phyloP scores from a whole-genome alignment of 2,329 filamentous ascomycete genomes.

The Pseudonectria foliicola region DNA sequence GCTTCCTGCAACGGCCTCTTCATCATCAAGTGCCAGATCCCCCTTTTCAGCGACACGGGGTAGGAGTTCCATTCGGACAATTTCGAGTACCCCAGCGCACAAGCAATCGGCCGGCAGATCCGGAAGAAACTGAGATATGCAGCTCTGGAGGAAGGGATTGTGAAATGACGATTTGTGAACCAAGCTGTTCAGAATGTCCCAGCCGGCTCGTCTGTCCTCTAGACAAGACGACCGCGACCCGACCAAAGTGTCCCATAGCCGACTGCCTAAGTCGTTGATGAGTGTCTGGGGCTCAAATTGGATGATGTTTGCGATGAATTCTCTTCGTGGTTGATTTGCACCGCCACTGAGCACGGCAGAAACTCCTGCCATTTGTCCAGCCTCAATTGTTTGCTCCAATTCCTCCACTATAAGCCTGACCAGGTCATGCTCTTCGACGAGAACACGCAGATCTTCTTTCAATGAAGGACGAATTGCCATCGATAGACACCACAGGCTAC shows the following conservation, averaged over 20 bases:
- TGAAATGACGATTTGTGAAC: conserved; percentile 35
- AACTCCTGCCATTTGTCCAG: conserved; percentile 29
- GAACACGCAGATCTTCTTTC: conserved; percentile 44
- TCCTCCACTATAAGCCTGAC: conserved; percentile 57
- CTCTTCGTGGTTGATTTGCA: conserved; percentile 47
- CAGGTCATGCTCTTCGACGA: conserved; percentile 56
- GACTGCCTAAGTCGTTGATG: conserved; percentile 50
- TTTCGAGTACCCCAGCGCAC: conserved; percentile 55
- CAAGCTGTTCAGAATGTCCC: conserved; percentile 55
- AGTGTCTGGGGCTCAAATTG: conserved; percentile 55
- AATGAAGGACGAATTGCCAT: conserved; percentile 41
- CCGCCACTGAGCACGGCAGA: conserved; percentile 38
- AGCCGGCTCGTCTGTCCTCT: conserved; percentile 58
- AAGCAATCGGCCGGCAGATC: conserved; percentile 50
- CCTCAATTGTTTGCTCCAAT: conserved; percentile 46
- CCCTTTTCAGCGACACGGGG: conserved; percentile 38
- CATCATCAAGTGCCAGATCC: conserved; percentile 43
- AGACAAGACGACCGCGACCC: conserved; percentile 53
- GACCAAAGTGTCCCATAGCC: conserved; percentile 68
- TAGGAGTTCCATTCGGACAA: conserved; percentile 48
- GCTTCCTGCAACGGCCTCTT: conserved; percentile 43
- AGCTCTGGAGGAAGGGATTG: conserved; percentile 49
- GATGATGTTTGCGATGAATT: conserved; percentile 52
- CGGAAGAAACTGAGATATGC: conserved; percentile 51
- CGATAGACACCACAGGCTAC: conserved; percentile 62